phyloP scores from a whole-genome alignment of 2,329 filamentous ascomycete genomes.

The Paraphaeosphaeria minitans region DNA sequence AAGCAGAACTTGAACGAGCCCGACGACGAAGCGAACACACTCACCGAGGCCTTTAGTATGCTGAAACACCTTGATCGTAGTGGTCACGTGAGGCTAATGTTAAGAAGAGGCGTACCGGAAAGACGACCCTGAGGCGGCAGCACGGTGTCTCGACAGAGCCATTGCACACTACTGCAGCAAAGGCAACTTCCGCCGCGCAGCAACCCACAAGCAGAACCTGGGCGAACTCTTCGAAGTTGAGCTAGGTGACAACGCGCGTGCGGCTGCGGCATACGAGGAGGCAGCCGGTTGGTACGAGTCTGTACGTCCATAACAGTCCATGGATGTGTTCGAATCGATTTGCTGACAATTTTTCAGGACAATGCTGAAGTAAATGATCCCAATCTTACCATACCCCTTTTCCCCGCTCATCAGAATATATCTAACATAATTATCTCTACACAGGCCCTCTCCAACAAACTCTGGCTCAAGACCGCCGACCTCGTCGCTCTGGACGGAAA shows the following conservation, averaged over 20 bases:
- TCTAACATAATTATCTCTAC: slow-evolving; percentile 26
- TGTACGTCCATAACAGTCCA: slow-evolving; percentile 26
- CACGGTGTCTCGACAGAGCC: slow-evolving; percentile 76
- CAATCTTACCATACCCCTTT: slow-evolving; percentile 5
- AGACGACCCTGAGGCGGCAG: slow-evolving; percentile 80
- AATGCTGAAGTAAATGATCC: slow-evolving; percentile 41
- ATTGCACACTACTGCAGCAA: slow-evolving; percentile 86
- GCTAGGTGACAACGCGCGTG: slow-evolving; percentile 75
- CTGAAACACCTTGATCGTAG: rapidly evolving
- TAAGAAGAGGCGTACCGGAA: slow-evolving; percentile 77
- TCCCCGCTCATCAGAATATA: slow-evolving; percentile 18
- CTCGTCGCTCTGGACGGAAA: slow-evolving; percentile 80
- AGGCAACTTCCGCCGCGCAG: slow-evolving; percentile 89
- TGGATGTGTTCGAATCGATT: background rate
- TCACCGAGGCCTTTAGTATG: slow-evolving; percentile 82
- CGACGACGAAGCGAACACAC: slow-evolving; percentile 87
- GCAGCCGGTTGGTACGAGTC: slow-evolving; percentile 86
- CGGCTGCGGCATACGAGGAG: slow-evolving; percentile 81
- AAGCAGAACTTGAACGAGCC: slow-evolving; percentile 82
- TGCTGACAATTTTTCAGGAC: slow-evolving; percentile 36
- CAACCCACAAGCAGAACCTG: slow-evolving; percentile 86
- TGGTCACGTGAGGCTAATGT: slow-evolving; percentile 23
- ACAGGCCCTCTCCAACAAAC: slow-evolving; percentile 80
- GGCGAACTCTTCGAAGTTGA: slow-evolving; percentile 86
- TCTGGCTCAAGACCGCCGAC: slow-evolving; percentile 90